These are phyloP conservation scores for Aureobasidium leucospermi DNA, from an alignment of 2,329 filamentous ascomycete genomes.

Conservation along the genomic window DNA sequence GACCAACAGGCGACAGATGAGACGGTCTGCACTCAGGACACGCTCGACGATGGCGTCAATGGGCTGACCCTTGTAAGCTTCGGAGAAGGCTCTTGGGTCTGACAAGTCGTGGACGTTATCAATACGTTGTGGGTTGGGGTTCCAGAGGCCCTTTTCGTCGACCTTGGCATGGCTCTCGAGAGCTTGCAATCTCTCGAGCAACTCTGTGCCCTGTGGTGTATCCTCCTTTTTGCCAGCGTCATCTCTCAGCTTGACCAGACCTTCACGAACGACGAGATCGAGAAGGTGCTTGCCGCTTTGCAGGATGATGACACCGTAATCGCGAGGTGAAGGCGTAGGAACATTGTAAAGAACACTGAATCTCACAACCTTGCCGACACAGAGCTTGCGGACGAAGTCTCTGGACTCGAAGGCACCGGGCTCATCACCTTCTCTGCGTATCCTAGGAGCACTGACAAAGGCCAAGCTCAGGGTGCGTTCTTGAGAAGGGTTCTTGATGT, in stretches of 20 bases:
- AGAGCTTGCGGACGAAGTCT: slow-evolving; percentile 77
- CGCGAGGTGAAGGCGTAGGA: slow-evolving; percentile 62
- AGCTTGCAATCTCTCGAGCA: slow-evolving; percentile 69
- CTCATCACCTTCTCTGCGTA: slow-evolving; percentile 81
- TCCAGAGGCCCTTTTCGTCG: slow-evolving; percentile 77
- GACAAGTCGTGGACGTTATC: slow-evolving; percentile 75
- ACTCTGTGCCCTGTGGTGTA: slow-evolving; percentile 60
- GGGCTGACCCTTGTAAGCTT: slow-evolving; percentile 76
- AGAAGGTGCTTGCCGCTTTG: slow-evolving; percentile 71
- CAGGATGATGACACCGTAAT: slow-evolving; percentile 77
- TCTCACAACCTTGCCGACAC: slow-evolving; percentile 79
- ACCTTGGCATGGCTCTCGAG: slow-evolving; percentile 71
- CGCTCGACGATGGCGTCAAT: slow-evolving; percentile 79
- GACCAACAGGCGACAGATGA: slow-evolving; percentile 74
- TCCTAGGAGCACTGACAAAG: slow-evolving; percentile 80
- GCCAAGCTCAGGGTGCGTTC: slow-evolving; percentile 87
- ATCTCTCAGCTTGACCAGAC: slow-evolving; percentile 89
- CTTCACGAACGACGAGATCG: slow-evolving; percentile 75
- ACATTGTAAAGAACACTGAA: slow-evolving; percentile 84
- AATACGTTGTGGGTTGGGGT: slow-evolving; percentile 56
- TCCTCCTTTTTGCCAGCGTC: slow-evolving; percentile 91
- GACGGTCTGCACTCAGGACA: slow-evolving; percentile 82
- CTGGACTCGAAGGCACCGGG: slow-evolving; percentile 89
- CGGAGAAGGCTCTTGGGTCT: slow-evolving; percentile 66
- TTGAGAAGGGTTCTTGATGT: slow-evolving; percentile 69